Percentiles rank a stretch among this genome's conserved stretches.
These are phyloP conservation scores for Phoma sp. DNA, from an alignment of 2,329 filamentous ascomycete genomes.

Conservation along the genomic window DNA sequence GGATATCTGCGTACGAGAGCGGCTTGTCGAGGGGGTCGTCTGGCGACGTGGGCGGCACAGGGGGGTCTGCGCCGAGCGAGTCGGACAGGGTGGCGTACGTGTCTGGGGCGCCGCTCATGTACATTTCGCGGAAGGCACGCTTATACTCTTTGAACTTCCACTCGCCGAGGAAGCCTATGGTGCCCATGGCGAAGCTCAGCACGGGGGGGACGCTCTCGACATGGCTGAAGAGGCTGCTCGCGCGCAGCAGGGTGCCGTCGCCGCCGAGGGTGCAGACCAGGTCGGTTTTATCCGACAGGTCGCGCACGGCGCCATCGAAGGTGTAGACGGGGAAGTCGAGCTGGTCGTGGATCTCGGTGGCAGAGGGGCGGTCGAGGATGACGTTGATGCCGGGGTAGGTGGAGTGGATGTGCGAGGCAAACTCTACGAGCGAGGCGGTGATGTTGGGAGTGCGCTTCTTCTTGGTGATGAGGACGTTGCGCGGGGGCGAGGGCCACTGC, in stretches of 20 bases:
- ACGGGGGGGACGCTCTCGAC: conserved; percentile 84
- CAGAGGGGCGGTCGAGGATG: conserved; percentile 80
- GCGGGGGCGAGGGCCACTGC: conserved; percentile 71
- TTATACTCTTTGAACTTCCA: conserved; percentile 97
- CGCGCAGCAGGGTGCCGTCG: conserved; percentile 88
- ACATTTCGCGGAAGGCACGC: conserved; percentile 88
- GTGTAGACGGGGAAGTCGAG: conserved; percentile 70
- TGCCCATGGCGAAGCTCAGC: conserved; percentile 95
- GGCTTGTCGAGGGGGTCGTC: conserved; percentile 37
- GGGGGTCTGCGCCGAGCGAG: conserved; percentile 72
- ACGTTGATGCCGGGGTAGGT: conserved; percentile 84
- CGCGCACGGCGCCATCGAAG: conserved; percentile 48
- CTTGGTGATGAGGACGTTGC: conserved; percentile 72
- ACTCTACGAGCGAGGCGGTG: conserved; percentile 64
- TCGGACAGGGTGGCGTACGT: conserved; percentile 65
- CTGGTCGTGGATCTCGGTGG: conserved; percentile 71
- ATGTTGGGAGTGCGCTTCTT: conserved; percentile 66
- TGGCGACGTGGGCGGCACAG: conserved; percentile 73
- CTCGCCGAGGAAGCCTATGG: conserved; percentile 90
- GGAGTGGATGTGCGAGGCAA: conserved; percentile 71
- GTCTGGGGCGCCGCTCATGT: conserved; percentile 74
- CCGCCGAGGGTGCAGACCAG: conserved; percentile 89
- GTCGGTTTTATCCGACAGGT: conserved; percentile 79
- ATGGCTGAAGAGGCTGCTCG: conserved; percentile 84
- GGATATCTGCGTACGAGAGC: conserved; percentile 69